phyloP scores from a whole-genome alignment of 208 protist species.

The Trypanosoma platydactyli region DNA sequence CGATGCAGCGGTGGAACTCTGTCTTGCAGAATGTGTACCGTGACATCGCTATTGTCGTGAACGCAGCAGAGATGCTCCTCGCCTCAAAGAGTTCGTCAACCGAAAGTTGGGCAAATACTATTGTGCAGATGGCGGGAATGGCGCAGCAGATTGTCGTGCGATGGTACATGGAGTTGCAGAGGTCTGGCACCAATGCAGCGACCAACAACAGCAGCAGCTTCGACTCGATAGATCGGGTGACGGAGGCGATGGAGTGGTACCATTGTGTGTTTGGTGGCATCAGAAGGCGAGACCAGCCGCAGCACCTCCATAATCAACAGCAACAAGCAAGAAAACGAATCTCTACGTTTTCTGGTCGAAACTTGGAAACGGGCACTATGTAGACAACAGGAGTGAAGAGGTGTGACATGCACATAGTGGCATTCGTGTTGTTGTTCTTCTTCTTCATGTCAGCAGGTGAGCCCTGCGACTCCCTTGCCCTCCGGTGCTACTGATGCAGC shows the following conservation, averaged over 20 bases:
- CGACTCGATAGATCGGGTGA: constrained; percentile 14
- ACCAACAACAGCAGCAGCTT: too few species aligned
- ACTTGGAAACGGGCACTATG: neutral
- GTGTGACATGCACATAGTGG: too few species aligned
- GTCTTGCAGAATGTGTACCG: constrained; percentile 32
- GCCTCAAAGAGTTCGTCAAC: constrained; percentile 7
- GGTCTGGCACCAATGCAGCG: neutral
- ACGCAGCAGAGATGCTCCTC: constrained; percentile 31
- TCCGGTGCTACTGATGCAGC: too few species aligned
- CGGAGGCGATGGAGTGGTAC: constrained; percentile 45
- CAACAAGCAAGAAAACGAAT: constrained; percentile 14
- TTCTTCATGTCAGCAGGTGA: too few species aligned
- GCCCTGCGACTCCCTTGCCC: too few species aligned
- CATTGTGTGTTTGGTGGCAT: constrained; percentile 19
- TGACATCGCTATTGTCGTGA: constrained; percentile 33
- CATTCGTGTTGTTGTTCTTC: too few species aligned
- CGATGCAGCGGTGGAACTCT: constrained; percentile 17
- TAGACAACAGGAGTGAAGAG: neutral
- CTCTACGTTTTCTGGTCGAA: neutral
- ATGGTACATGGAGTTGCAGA: constrained; percentile 35
- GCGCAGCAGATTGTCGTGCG: constrained; percentile 29
- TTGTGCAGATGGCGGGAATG: constrained; percentile 34
- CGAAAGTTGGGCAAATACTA: constrained; percentile 3
- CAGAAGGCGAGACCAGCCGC: neutral
- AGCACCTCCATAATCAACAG: constrained; percentile 19